Percentiles rank a stretch among this genome's conserved stretches.
phyloP scores from a whole-genome alignment of 1,139 yeast genomes.

The Suhomyces coccinellae region DNA sequence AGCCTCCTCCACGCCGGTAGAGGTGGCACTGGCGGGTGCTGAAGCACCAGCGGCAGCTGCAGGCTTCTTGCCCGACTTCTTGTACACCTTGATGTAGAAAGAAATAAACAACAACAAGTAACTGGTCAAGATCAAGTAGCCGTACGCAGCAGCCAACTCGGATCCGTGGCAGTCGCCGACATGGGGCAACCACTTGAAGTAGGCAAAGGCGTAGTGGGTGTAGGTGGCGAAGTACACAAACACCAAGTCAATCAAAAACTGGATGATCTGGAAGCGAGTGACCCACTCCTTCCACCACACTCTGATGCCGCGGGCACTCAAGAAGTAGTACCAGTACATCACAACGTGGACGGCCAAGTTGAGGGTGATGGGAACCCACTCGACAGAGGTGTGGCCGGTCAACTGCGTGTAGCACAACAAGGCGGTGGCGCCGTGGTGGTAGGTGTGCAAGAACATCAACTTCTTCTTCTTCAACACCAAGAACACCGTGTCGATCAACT shows the following conservation, averaged over 20 bases:
- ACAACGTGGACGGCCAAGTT: slow-evolving; percentile 93
- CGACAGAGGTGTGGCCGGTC: slow-evolving; percentile 85
- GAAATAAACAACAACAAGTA: slow-evolving; percentile 90
- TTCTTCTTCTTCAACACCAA: slow-evolving; percentile 90
- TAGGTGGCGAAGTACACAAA: slow-evolving; percentile 93
- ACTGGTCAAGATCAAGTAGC: slow-evolving; percentile 85
- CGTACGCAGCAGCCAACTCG: slow-evolving; percentile 88
- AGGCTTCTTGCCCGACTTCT: slow-evolving; percentile 41
- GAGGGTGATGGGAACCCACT: slow-evolving; percentile 91
- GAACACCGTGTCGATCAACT: slow-evolving; percentile 89
- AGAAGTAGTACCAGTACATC: slow-evolving; percentile 98
- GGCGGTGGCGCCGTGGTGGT: slow-evolving; percentile 99
- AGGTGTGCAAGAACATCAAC: slow-evolving; percentile 86
- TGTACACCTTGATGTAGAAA: slow-evolving; percentile 88
- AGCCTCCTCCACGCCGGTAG: slow-evolving; percentile 21
- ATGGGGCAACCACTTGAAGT: slow-evolving; percentile 68
- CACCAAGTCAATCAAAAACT: slow-evolving; percentile 83
- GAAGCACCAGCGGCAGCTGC: slow-evolving; percentile 16
- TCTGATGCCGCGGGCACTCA: slow-evolving; percentile 88
- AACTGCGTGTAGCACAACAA: slow-evolving; percentile 91
- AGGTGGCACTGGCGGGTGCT: slow-evolving; percentile 13
- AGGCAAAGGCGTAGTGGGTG: slow-evolving; percentile 66
- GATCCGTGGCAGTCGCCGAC: slow-evolving; percentile 90
- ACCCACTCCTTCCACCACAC: slow-evolving; percentile 99
- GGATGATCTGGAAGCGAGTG: slow-evolving; percentile 92